Conservation (phyloP, 805 yeast species). For the Spathaspora arborariae region DNA sequence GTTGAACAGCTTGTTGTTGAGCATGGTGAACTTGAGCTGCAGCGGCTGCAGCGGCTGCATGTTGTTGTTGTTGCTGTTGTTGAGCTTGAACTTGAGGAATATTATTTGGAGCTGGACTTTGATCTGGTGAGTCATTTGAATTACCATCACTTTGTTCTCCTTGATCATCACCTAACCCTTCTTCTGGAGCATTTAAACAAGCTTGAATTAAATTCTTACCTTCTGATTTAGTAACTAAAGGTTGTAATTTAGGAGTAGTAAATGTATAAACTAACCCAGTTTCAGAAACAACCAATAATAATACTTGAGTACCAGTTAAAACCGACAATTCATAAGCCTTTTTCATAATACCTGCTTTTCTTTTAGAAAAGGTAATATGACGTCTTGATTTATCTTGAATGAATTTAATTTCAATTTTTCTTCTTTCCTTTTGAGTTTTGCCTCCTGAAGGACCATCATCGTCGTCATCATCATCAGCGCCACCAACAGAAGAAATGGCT, state of each 20-base stretch:
- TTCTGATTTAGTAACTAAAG: constrained; percentile 94
- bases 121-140: constrained; percentile 39
- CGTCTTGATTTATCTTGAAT: constrained; percentile 97
- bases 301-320: constrained; percentile 94
- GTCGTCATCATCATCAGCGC: constrained; percentile 47
- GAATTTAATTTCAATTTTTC: constrained; percentile 95
- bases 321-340: constrained; percentile 98
- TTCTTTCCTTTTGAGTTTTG: constrained; percentile 51
- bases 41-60: constrained; percentile 20
- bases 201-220: constrained; percentile 97
- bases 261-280: constrained; percentile 98
- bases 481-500: constrained; percentile 14
- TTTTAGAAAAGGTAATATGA: constrained; percentile 95
- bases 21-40: constrained; percentile 15
- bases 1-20: constrained; percentile 26
- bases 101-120: constrained; percentile 30
- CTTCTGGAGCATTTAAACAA: constrained; percentile 95
- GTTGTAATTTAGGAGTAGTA: constrained; percentile 98
- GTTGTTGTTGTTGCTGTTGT: constrained; percentile 18
- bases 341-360: constrained; percentile 99
- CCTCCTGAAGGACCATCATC: constrained; percentile 48
- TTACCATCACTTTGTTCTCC: constrained; percentile 49
- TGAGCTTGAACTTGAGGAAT: constrained; percentile 24
- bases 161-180: constrained; percentile 64
- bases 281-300: constrained; percentile 90